These are phyloP conservation scores for Leavenworthia alabamica DNA, from an alignment of 345 rosid species.

Conservation along the genomic window DNA sequence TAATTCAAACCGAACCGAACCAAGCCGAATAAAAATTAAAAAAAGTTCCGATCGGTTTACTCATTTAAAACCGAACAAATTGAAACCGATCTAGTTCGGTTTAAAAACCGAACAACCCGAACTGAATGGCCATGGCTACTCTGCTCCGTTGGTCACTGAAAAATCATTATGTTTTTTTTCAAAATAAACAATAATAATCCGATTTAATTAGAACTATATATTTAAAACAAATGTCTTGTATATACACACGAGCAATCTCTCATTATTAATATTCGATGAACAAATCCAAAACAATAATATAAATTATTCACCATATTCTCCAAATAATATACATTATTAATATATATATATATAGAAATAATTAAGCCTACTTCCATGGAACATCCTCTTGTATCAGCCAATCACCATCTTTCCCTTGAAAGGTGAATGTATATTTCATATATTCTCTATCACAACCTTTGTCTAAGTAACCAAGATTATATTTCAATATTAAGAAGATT, in stretches of 20 bases:
- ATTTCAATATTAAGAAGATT: background rate
- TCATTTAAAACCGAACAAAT: no score
- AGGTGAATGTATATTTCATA: slow-evolving; percentile 34
- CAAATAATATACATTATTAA: no score
- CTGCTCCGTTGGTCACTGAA: no score
- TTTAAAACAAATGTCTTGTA: slow-evolving; percentile 14
- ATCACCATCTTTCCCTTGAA: slow-evolving; percentile 60
- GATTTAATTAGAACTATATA: background rate
- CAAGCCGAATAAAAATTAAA: no score
- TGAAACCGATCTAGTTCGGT: no score
- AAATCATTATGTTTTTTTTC: no score
- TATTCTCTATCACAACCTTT: slow-evolving; percentile 18
- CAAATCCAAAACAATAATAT: slow-evolving; percentile 20
- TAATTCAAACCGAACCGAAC: no score
- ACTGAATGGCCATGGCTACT: no score
- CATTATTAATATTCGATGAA: slow-evolving; percentile 39
- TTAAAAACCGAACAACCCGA: no score
- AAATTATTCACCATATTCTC: no score
- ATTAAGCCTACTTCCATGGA: slow-evolving; percentile 61
- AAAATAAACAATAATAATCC: no score
- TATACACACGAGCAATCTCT: slow-evolving; percentile 24
- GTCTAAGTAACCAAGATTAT: background rate
- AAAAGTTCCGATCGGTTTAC: no score
- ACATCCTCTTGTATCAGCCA: slow-evolving; percentile 49
- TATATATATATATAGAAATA: background rate